Base-by-base conservation (phyloP, 768 basidiomycete species). In the Favolaschia claudopus region DNA sequence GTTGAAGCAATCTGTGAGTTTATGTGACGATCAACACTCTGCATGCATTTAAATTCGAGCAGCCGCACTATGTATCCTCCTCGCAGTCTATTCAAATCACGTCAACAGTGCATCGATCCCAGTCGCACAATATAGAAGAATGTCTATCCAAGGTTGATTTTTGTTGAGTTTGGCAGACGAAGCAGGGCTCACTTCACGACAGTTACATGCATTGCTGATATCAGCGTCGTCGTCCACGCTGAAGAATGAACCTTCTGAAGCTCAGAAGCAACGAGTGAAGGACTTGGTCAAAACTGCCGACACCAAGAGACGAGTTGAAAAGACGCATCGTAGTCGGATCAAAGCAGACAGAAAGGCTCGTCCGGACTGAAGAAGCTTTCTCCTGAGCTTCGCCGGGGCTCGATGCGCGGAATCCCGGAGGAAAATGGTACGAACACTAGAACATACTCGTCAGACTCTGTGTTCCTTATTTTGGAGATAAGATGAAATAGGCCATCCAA, bases 41-140 rank as follows among this genome's bases (percentile, higher is more conserved):
- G 15, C 19, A 34, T 25, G 43, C 49, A 48, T 44, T 53, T 8
- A 31, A 56, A 39, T 1, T 22, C 4, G 32, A 55, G 6, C 69
- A 92, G 91, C 78, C 86, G 0, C 76, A 85, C 70, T 90, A 88
- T 54, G 85, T 85, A 1, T 76, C 84, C 17, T 92, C 91, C 2
- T 82, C 89, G 0, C 77, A 86, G 47, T 85, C 87, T 5, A 78
- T 94, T 32, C 74, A 91, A 28, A 78, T 93, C 53, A 88, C 89
- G 7, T 92, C 91, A 0, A 87, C 82, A 1, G 73, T 80, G 2
- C 82, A 85, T 60, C 88, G 92, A n/a, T 92, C 91, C 10, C 92
- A 94, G 67, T 75, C 89, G 2, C 85, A 87, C 66, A 94, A 93
- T 61, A 73, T 92, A 17, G 84, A 89, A 9, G 89, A 93, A 54